phyloP scores from a whole-genome alignment of 2,329 filamentous ascomycete genomes.

The Trichoderma sp. region DNA sequence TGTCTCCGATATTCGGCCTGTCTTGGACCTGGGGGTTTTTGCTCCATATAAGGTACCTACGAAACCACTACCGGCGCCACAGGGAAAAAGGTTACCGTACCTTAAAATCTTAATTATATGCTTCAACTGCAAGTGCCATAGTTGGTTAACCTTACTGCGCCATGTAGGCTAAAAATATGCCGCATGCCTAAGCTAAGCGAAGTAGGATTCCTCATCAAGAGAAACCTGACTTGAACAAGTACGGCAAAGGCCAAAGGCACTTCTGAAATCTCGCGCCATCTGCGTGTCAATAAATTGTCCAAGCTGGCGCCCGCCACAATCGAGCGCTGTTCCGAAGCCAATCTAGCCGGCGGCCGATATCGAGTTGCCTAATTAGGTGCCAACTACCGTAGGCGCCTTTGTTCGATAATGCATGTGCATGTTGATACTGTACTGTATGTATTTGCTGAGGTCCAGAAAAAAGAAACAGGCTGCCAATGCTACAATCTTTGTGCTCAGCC shows the following conservation, averaged over 20 bases:
- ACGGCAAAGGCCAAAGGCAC: not conserved
- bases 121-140: conserved; percentile 8
- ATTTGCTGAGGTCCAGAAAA: not conserved
- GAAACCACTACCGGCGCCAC: not conserved
- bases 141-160: not conserved
- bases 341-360: not conserved
- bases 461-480: not conserved
- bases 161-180: not conserved
- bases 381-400: not conserved
- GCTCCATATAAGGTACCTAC: too few relatives aligned
- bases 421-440: not conserved
- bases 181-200: not conserved
- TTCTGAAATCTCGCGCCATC: not conserved
- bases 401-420: not conserved
- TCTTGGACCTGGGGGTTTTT: not conserved
- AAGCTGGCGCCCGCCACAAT: not conserved
- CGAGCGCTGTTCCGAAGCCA: not conserved
- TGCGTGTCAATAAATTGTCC: not conserved
- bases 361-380: conserved; percentile 21
- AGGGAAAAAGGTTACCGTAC: not conserved
- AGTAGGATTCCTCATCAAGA: not conserved
- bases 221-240: not conserved
- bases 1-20: not conserved
- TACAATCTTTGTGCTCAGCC: not conserved
- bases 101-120: conserved; percentile 22